Conservation (phyloP, 768 basidiomycete species). For the Trametes cinnabarina region DNA sequence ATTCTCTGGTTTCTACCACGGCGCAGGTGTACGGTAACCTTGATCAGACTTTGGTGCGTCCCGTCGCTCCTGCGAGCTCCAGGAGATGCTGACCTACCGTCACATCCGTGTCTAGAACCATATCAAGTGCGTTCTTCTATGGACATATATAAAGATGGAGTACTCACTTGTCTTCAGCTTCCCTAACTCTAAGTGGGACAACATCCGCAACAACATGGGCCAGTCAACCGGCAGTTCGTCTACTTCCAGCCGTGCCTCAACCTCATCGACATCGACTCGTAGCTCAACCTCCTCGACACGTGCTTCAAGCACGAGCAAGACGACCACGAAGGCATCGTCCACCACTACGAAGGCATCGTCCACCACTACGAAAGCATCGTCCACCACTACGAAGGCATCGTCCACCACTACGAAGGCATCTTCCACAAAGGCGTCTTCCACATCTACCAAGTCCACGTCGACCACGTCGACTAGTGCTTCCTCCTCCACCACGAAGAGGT, state of each 20-base stretch:
- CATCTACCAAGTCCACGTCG: slow-evolving; percentile 7
- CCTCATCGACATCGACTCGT: slow-evolving; percentile 17
- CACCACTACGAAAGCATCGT: neutral
- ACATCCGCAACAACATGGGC: slow-evolving; percentile 64
- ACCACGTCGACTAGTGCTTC: slow-evolving; percentile 20
- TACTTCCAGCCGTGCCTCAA: slow-evolving; percentile 23
- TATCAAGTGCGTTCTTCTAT: too few species aligned
- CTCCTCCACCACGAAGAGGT: slow-evolving; percentile 25
- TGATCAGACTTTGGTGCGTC: slow-evolving; percentile 48
- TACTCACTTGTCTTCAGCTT: slow-evolving; percentile 50
- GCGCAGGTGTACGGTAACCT: slow-evolving; percentile 48
- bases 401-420: slow-evolving; percentile 22
- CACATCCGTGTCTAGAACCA: slow-evolving; percentile 45
- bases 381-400: slow-evolving; percentile 22
- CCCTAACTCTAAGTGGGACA: slow-evolving; percentile 70
- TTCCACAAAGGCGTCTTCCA: too few species aligned
- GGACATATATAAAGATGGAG: too few species aligned
- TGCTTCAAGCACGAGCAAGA: neutral
- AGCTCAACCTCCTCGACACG: neutral
- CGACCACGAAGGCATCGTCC: neutral
- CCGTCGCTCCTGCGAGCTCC: neutral
- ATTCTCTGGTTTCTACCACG: slow-evolving; percentile 57
- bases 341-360: slow-evolving; percentile 5
- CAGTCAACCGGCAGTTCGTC: slow-evolving; percentile 17
- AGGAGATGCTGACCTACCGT: neutral